Percentiles rank a stretch among this genome's conserved stretches.
These are phyloP conservation scores for Botrytis paeoniae DNA, from an alignment of 2,329 filamentous ascomycete species.

Conservation along the genomic window DNA sequence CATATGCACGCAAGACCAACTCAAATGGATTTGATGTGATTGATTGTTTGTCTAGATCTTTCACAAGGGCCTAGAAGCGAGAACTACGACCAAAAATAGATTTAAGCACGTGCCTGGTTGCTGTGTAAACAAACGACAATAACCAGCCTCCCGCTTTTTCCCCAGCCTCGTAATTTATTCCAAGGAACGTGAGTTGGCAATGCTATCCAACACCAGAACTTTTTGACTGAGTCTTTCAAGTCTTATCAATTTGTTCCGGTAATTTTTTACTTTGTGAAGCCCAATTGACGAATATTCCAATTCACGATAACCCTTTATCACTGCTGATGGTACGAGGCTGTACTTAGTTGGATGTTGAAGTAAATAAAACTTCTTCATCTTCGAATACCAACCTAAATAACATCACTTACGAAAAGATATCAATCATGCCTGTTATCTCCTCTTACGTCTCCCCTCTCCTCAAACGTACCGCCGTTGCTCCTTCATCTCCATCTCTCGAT, in stretches of 20 bases:
- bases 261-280: background rate
- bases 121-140: slow-evolving; percentile 13
- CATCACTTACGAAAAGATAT: background rate
- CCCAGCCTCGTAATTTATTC: slow-evolving; percentile 20
- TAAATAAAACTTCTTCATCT: slow-evolving; percentile 10
- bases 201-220: background rate
- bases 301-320: slow-evolving; percentile 8
- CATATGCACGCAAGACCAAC: background rate
- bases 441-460: slow-evolving; percentile 29
- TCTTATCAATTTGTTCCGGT: background rate
- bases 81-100: background rate
- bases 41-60: background rate
- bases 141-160: slow-evolving; percentile 20
- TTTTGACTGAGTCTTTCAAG: background rate
- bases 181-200: slow-evolving; percentile 15
- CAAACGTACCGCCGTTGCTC: slow-evolving; percentile 22
- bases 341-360: slow-evolving; percentile 15
- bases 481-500: slow-evolving; percentile 10
- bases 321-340: slow-evolving; percentile 9
- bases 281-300: background rate
- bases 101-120: slow-evolving; percentile 11
- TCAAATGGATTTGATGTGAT: background rate
- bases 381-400: background rate
- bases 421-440: slow-evolving; percentile 34
- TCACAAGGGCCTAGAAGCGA: background rate